phyloP scores from a whole-genome alignment of 371 early-diverging fungal species.

The Coemansia sp. region DNA sequence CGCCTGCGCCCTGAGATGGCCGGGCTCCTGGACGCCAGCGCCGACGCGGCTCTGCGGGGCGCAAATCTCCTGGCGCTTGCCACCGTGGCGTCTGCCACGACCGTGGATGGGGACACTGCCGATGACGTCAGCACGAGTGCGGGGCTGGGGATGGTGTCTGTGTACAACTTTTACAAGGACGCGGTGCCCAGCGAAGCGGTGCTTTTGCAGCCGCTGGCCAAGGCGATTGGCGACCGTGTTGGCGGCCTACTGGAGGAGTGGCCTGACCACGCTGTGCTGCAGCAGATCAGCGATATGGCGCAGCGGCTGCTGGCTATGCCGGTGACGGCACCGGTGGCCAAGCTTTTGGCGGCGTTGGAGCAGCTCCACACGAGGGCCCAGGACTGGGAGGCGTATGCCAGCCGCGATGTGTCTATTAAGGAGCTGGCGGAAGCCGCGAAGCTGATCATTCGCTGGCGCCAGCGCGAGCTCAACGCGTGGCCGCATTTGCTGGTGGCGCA shows the following conservation, averaged over 20 bases:
- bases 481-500: constrained; percentile 80
- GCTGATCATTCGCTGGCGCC: constrained; percentile 87
- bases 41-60: too few relatives aligned
- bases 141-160: constrained; percentile 23
- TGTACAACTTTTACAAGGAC: constrained; percentile 91
- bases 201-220: constrained; percentile 64
- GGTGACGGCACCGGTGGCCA: constrained; percentile 82
- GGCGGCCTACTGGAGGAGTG: constrained; percentile 70
- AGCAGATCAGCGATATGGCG: constrained; percentile 68
- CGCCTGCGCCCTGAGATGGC: constrained; percentile 22
- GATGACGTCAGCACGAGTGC: not conserved
- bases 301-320: constrained; percentile 75
- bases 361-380: constrained; percentile 81
- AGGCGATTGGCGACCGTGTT: constrained; percentile 67
- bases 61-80: constrained; percentile 19
- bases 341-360: constrained; percentile 88
- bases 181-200: constrained; percentile 73
- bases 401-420: constrained; percentile 73
- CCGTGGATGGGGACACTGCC: not conserved
- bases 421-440: constrained; percentile 70
- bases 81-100: not conserved
- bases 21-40: too few relatives aligned
- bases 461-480: constrained; percentile 91
- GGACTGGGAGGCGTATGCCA: constrained; percentile 95
- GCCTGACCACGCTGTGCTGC: constrained; percentile 89